Evolutionary conservation across 2,329 filamentous ascomycete genomes (phyloP), one percentile per base, ranked within the genome.

Genomic region (Didymella arachidicola): DNA sequence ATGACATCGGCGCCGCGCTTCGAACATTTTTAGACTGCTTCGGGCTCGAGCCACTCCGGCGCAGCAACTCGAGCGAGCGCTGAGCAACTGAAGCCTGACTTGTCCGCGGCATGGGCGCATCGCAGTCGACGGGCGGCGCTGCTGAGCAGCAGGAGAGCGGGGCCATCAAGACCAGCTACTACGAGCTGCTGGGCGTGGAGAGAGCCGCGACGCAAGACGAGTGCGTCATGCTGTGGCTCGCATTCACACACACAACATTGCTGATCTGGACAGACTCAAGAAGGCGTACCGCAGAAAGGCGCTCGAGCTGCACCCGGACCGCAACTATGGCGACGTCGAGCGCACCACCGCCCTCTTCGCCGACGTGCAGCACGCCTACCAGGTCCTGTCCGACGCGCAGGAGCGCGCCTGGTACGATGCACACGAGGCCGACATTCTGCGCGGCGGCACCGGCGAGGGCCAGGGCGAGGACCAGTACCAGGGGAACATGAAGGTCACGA

Each of bases 351-450:
- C 83, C 65, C 87, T 89, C 51, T 99, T 99, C 74, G 93, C 95
- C 48, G 93, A 97, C 73, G 84, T 98, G 27, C 94, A 97, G 76
- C 86, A 93, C 34, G 95, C 95, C 45, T 96, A 99, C 75, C 92
- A 98, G 76, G 87, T 99, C n/a, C 85, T 99, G 1, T 96, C 93
- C 1, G 95, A 99, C 75, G 88, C 93, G 11, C 94, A 99, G 75
- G 95, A 99, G 77, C 87, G 95, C 67, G 90, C 93, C 30, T 99
- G 95, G 95, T 99, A 99, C 79, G 94, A 99, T 78, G 93, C 93
- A 2, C 95, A 99, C 74, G 89, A 92, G 60, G 89, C 93, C 67
- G 88, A 90, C 49, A 96, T 98, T 61, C 80, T 98, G 62, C 85
- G 86, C 29, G 89, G 89, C 38, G 83, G 86, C 57, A 86, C 87